These are phyloP conservation scores for Carex kokanica DNA, from an alignment of 176 grass and related monocot species.

Conservation along the genomic window DNA sequence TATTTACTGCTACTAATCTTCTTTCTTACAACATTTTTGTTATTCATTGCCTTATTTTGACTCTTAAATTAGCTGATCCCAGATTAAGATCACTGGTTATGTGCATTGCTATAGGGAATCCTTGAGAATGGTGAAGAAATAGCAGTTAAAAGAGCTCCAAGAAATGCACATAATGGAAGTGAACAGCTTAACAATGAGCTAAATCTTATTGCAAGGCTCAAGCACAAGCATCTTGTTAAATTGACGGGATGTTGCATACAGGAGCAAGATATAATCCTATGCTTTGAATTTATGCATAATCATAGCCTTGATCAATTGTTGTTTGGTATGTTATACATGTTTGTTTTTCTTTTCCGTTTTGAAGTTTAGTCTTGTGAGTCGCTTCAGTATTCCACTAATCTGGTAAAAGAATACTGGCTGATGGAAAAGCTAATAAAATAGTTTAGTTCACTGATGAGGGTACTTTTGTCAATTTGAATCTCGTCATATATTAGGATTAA, in stretches of 20 bases:
- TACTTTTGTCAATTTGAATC: too few species aligned
- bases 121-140: slow-evolving; percentile 9
- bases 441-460: neutral
- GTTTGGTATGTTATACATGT: neutral
- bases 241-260: slow-evolving; percentile 4
- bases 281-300: neutral
- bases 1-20: neutral
- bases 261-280: neutral
- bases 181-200: slow-evolving; percentile 15
- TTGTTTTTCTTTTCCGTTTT: neutral
- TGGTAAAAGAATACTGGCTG: neutral
- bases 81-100: neutral
- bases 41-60: neutral
- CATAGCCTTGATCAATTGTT: slow-evolving; percentile 2
- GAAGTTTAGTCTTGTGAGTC: neutral
- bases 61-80: neutral
- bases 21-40: neutral
- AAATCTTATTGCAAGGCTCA: slow-evolving; percentile 2
- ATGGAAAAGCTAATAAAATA: neutral
- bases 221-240: slow-evolving; percentile 17
- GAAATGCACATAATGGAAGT: neutral
- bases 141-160: slow-evolving; percentile 14
- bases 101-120: slow-evolving; percentile 1
- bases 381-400: neutral
- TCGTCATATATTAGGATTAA: too few species aligned